Percentiles rank a stretch among this genome's conserved stretches.
phyloP scores from a whole-genome alignment of 495 filamentous ascomycete genomes.

The Alectoria sarmentosa region DNA sequence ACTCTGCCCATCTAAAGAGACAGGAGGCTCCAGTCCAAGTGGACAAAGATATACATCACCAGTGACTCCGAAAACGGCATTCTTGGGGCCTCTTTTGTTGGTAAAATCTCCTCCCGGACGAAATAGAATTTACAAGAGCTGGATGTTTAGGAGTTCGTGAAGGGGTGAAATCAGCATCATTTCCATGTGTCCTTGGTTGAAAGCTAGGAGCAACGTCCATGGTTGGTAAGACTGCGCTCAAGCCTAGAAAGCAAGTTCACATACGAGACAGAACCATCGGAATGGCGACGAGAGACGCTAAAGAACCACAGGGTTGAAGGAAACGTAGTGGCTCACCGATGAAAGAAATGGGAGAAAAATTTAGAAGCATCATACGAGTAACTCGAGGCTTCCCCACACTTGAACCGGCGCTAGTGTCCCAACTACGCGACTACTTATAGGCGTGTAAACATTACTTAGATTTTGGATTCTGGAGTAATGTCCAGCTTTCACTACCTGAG shows the following conservation, averaged over 20 bases:
- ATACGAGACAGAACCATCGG: neutral
- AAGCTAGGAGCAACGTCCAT: neutral
- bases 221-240: neutral
- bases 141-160: neutral
- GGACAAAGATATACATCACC: neutral
- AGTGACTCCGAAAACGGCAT: neutral
- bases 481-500: neutral
- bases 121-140: neutral
- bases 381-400: neutral
- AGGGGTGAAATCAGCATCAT: neutral
- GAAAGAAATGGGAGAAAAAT: no score
- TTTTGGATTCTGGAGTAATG: neutral
- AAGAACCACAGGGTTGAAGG: neutral
- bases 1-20: neutral
- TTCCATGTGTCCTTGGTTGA: neutral
- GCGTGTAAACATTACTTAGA: conserved; percentile 2
- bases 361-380: no score
- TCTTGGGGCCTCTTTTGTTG: neutral
- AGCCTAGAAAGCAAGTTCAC: neutral
- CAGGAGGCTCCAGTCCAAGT: neutral
- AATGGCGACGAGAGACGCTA: neutral
- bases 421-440: neutral
- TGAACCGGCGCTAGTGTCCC: neutral
- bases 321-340: no score
- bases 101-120: neutral